Conservation (phyloP, 2,329 filamentous ascomycete genomes). For the Nigrograna mackinnonii region DNA sequence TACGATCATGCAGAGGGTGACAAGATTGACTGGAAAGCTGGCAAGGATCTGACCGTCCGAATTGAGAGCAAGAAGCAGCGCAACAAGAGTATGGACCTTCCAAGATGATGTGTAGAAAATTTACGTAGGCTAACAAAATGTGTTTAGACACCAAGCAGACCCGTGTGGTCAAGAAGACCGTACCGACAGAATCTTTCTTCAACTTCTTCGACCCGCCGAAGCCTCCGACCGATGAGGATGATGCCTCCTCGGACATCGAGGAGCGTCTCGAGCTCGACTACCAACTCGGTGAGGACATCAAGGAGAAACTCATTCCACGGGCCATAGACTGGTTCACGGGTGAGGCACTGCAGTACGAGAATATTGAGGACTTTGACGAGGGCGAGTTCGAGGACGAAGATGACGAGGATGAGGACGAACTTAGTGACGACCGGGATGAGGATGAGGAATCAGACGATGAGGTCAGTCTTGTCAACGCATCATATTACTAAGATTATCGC, state of each 20-base stretch:
- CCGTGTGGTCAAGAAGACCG: constrained; percentile 97
- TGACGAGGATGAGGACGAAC: constrained; percentile 87
- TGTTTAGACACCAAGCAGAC: constrained; percentile 93
- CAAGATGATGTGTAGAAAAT: background rate
- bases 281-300: constrained; percentile 98
- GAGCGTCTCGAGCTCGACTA: constrained; percentile 98
- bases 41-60: constrained; percentile 90
- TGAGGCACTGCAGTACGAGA: constrained; percentile 95
- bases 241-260: constrained; percentile 88
- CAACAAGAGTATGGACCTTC: constrained; percentile 82
- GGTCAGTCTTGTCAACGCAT: constrained; percentile 24
- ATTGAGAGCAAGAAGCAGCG: constrained; percentile 99
- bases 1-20: constrained; percentile 98
- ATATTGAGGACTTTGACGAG: constrained; percentile 82
- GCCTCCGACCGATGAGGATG: constrained; percentile 74
- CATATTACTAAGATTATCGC: background rate
- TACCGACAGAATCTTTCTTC: constrained; percentile 95
- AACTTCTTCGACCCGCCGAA: constrained; percentile 98
- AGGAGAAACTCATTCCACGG: constrained; percentile 98
- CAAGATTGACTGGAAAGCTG: constrained; percentile 95
- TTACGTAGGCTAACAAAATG: constrained; percentile 14
- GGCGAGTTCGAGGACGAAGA: constrained; percentile 88
- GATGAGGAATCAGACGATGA: constrained; percentile 58
- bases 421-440: constrained; percentile 79
- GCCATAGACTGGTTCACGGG: constrained; percentile 99